Base-by-base conservation (phyloP, 441 rosid genomes). In the Metrosideros polymorpha region DNA sequence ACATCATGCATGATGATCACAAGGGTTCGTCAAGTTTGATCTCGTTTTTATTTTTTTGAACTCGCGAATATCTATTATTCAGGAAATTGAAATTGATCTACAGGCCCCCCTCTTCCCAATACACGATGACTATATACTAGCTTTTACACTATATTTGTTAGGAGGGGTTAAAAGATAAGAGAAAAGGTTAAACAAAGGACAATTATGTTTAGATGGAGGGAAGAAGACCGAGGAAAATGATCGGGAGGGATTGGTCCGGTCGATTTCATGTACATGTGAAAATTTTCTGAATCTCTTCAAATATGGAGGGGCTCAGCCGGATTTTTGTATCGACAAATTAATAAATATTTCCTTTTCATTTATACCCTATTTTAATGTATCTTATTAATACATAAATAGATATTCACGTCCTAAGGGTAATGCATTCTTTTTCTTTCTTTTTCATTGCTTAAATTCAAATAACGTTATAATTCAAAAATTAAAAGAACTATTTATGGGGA, bases 141-240 rank as follows among this genome's bases (percentile, higher is more conserved):
- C 61, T 56, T 56, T 56, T 56, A 27, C 61, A 5, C 30, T 57
- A 6, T 6, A 29, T n/a, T n/a, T 57, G 35, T n/a, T 1, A 57
- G 4, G 66, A 57, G 63, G 63, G 8, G 18, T 57, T 57, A 57
- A 13, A n/a, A 57, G 14, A 15, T 32, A n/a, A 29, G 35, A n/a
- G 35, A n/a, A 3, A 15, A 8, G 39, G 22, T 15, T 0, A 2
- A 0, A 61, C 29, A 61, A 61, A 61, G 2, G 15, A 30, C 39
- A 61, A 30, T 15, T 7, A 30, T 61, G 10, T 30, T 61, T 30
- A 30, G 75, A 30, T 1, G 71, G 22, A 61, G 19, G 22, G 9
- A 29, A 61, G 22, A 5, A 17, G 22, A 61, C 39, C 12, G 2
- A n/a, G 18, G 66, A 29, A 57, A 57, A 57, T 57, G 71, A 30